phyloP scores from a whole-genome alignment of 495 filamentous ascomycete genomes.

The Lasiosphaeria ovina region DNA sequence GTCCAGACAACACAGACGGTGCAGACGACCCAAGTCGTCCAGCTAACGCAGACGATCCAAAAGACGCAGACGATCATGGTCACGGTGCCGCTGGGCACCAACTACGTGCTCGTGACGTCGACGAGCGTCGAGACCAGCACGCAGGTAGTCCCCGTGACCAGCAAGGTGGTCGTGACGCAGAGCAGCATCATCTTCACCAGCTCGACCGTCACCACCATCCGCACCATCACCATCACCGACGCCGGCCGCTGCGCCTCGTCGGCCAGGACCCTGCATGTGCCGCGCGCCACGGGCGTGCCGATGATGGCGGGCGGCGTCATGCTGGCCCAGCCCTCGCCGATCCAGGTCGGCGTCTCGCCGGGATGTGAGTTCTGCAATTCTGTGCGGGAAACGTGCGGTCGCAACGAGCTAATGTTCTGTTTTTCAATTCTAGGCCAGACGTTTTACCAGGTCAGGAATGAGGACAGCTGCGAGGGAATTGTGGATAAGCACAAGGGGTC shows the following conservation, averaged over 20 bases:
- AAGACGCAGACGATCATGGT: neutral
- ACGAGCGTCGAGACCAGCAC: neutral
- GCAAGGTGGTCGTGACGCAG: slow-evolving; percentile 8
- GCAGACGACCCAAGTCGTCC: neutral
- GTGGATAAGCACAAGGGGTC: slow-evolving; percentile 8
- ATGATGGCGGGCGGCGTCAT: neutral
- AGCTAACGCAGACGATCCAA: neutral
- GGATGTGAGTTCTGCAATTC: slow-evolving; percentile 5
- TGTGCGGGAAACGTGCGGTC: neutral
- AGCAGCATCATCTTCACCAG: slow-evolving; percentile 13
- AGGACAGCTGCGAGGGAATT: slow-evolving; percentile 15
- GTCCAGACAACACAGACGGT: neutral
- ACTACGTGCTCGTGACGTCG: neutral
- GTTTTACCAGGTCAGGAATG: slow-evolving; percentile 12
- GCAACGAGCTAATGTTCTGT: neutral
- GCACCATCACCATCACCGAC: slow-evolving; percentile 19
- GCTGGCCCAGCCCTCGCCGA: neutral
- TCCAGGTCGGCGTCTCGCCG: neutral
- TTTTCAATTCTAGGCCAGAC: slow-evolving; percentile 7
- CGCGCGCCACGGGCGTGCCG: neutral
- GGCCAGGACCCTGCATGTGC: neutral
- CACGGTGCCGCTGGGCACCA: neutral
- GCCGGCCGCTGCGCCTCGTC: slow-evolving; percentile 7
- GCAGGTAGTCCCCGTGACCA: neutral
- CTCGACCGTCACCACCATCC: slow-evolving; percentile 21